These are phyloP conservation scores for Cucumis hystrix DNA, from an alignment of 306 rosid genomes.

Conservation along the genomic window DNA sequence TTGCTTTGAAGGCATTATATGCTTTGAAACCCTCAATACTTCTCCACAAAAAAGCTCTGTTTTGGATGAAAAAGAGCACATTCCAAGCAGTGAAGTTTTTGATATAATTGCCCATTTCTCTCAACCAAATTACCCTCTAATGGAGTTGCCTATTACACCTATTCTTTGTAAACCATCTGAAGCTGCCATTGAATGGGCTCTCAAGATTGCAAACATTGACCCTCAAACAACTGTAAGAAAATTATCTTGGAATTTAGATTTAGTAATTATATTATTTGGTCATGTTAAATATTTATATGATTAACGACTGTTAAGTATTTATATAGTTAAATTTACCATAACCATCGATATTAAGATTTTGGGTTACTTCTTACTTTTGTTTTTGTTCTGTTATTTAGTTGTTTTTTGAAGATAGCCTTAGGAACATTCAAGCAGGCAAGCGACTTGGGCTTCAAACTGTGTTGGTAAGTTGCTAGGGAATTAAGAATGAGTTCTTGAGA, in stretches of 20 bases:
- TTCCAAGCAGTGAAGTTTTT: conserved; percentile 40
- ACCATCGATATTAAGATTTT: too few relatives aligned
- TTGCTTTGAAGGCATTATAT: conserved; percentile 81
- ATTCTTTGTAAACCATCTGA: conserved; percentile 73
- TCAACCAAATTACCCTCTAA: conserved; percentile 21
- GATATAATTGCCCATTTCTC: conserved; percentile 70
- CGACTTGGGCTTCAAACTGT: conserved; percentile 74
- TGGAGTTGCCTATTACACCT: conserved; percentile 60
- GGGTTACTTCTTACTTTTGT: background rate
- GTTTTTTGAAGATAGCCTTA: conserved; percentile 85
- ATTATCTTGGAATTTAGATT: background rate
- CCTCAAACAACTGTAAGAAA: conserved; percentile 79
- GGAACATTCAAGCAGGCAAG: conserved; percentile 79
- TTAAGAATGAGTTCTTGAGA: background rate
- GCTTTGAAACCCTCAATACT: conserved; percentile 79
- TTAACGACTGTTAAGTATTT: too few relatives aligned
- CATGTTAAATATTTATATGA: too few relatives aligned
- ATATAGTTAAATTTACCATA: too few relatives aligned
- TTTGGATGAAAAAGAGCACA: conserved; percentile 46
- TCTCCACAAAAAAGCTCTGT: conserved; percentile 35
- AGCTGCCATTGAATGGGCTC: conserved; percentile 53
- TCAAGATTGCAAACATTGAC: conserved; percentile 53
- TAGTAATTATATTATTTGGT: too few relatives aligned
- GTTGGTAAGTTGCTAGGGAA: conserved; percentile 33
- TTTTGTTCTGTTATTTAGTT: conserved; percentile 26